Percentiles rank a stretch among this genome's conserved stretches.
Conservation (phyloP, 176 grass and related monocot genomes). For the Chrysopogon serrulatus region DNA sequence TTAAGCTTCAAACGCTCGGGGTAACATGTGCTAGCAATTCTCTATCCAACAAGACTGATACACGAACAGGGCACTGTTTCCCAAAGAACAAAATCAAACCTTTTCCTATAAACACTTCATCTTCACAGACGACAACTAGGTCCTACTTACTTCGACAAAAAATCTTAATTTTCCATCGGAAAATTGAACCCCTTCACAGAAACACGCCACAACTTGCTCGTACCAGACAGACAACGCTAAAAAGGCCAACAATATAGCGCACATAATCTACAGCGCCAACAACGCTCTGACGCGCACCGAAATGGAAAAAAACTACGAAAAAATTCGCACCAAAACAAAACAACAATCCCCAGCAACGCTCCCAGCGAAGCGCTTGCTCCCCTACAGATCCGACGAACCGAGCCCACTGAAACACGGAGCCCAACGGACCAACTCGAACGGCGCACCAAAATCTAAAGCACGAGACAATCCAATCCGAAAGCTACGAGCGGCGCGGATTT, state of each 20-base stretch:
- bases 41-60: neutral
- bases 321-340: neutral
- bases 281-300: neutral
- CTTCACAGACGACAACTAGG: neutral
- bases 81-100: neutral
- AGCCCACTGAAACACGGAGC: neutral
- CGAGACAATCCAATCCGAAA: neutral
- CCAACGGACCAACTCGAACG: neutral
- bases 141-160: neutral
- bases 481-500: neutral
- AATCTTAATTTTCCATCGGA: neutral
- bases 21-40: neutral
- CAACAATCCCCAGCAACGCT: neutral
- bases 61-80: neutral
- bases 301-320: neutral
- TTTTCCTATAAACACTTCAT: neutral
- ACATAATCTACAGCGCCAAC: neutral
- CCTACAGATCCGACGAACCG: neutral
- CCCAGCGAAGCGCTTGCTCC: neutral
- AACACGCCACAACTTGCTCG: neutral
- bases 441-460: neutral
- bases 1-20: neutral
- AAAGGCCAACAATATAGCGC: neutral
- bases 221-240: neutral
- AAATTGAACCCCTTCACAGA: neutral